phyloP scores from a whole-genome alignment of 768 basidiomycete genomes.

The Stropharia rugosoannulata region DNA sequence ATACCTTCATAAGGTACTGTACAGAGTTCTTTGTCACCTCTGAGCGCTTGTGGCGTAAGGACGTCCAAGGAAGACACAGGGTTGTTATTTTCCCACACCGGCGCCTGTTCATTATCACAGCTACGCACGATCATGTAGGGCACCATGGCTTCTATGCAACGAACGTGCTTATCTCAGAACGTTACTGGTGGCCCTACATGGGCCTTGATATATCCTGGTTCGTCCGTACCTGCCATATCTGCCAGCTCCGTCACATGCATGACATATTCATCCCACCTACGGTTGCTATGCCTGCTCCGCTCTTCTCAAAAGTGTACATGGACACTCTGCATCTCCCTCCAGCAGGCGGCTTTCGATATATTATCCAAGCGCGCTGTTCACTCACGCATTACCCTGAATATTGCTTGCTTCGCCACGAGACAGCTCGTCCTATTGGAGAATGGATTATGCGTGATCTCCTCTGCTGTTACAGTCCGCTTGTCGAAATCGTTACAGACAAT shows the following conservation, averaged over 20 bases:
- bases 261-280: slow-evolving; percentile 23
- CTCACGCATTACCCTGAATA: slow-evolving; percentile 6
- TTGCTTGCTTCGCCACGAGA: neutral
- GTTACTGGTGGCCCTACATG: slow-evolving; percentile 31
- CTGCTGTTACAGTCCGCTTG: slow-evolving; percentile 24
- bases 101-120: slow-evolving; percentile 16
- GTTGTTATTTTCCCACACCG: slow-evolving; percentile 14
- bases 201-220: slow-evolving; percentile 23
- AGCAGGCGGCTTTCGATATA: slow-evolving; percentile 27
- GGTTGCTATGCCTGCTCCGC: slow-evolving; percentile 19
- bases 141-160: slow-evolving; percentile 26
- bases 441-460: neutral
- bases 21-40: slow-evolving; percentile 18
- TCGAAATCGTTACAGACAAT: slow-evolving; percentile 36
- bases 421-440: neutral
- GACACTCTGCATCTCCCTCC: slow-evolving; percentile 41
- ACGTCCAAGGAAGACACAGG: slow-evolving; percentile 20
- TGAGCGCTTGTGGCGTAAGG: slow-evolving; percentile 18
- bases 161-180: slow-evolving; percentile 15
- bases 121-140: slow-evolving; percentile 12
- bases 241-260: slow-evolving; percentile 27
- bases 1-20: slow-evolving; percentile 15
- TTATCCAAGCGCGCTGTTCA: slow-evolving; percentile 32
- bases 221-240: slow-evolving; percentile 32
- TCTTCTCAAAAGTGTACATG: slow-evolving; percentile 35